Conservation (phyloP, 179 eudicot genomes). For the Silene coronaria region DNA sequence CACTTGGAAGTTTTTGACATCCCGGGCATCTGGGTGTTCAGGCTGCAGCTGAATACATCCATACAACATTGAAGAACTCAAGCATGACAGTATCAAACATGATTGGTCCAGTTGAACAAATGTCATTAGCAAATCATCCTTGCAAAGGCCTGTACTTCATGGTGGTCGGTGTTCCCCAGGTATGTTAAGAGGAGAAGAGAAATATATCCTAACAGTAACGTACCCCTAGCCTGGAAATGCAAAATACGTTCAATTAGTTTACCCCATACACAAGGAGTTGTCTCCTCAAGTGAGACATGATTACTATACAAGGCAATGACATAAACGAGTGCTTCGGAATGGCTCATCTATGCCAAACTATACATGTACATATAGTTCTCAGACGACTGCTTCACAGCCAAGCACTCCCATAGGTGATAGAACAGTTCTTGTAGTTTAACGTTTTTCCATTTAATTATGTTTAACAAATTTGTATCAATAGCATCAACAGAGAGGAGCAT, state of each 20-base stretch:
- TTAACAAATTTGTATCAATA: too few species aligned
- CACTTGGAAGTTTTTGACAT: background rate
- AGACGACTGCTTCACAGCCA: background rate
- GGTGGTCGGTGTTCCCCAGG: slow-evolving; percentile 79
- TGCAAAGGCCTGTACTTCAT: slow-evolving; percentile 64
- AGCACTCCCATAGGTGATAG: background rate
- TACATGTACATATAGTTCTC: background rate
- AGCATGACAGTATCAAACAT: slow-evolving; percentile 69
- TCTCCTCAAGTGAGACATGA: background rate
- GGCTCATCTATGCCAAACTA: background rate
- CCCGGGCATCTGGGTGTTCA: slow-evolving; percentile 23
- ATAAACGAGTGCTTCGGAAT: background rate
- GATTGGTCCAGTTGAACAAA: slow-evolving; percentile 68
- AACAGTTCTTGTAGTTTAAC: background rate
- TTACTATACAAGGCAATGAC: background rate
- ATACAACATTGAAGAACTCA: slow-evolving; percentile 54
- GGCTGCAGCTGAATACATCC: slow-evolving; percentile 61
- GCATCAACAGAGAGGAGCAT: too few species aligned
- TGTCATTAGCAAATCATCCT: slow-evolving; percentile 59
- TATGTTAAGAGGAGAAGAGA: slow-evolving; percentile 19
- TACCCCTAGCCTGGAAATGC: too few species aligned
- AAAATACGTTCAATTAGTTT: background rate
- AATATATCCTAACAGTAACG: background rate
- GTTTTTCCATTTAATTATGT: background rate
- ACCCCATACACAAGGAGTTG: background rate